These are phyloP conservation scores for Centaurea solstitialis DNA, from an alignment of 129 eudicot genomes.

Conservation along the genomic window DNA sequence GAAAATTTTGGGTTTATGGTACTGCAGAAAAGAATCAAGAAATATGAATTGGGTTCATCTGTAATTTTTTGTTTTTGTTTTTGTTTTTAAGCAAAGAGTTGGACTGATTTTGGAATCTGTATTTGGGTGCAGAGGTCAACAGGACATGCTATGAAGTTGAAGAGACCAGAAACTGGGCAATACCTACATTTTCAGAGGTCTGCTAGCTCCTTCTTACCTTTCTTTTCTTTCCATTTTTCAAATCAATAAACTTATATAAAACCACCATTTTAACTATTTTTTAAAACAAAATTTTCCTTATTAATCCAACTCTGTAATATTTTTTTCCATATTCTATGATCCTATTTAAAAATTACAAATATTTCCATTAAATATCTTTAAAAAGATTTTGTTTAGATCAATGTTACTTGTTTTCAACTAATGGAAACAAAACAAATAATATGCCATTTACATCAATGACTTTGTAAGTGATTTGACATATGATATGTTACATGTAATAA, in stretches of 20 bases:
- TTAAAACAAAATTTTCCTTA: not conserved
- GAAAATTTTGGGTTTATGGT: not conserved
- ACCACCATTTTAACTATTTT: conserved; percentile 3
- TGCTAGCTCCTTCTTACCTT: conserved; percentile 21
- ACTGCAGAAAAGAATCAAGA: conserved; percentile 13
- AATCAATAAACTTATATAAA: too few relatives aligned
- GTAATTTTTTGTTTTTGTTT: conserved; percentile 37
- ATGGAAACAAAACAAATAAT: conserved; percentile 1
- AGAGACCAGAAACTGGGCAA: conserved; percentile 77
- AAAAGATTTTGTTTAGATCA: not conserved
- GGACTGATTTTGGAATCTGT: conserved; percentile 25
- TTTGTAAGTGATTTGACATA: conserved; percentile 29
- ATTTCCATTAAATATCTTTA: too few relatives aligned
- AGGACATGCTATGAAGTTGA: conserved; percentile 65
- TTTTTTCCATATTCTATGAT: not conserved
- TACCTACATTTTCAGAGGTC: conserved; percentile 78
- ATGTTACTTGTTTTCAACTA: not conserved
- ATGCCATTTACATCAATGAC: conserved; percentile 8
- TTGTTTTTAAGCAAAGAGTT: conserved; percentile 23
- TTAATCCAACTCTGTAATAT: not conserved
- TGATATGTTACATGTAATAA: not conserved
- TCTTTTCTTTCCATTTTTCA: conserved; percentile 12
- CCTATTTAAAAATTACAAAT: not conserved
- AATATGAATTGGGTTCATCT: conserved; percentile 6
- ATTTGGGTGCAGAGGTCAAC: conserved; percentile 50